Conservation (phyloP, 2,329 filamentous ascomycete genomes). For the Clathrospora elynae region DNA sequence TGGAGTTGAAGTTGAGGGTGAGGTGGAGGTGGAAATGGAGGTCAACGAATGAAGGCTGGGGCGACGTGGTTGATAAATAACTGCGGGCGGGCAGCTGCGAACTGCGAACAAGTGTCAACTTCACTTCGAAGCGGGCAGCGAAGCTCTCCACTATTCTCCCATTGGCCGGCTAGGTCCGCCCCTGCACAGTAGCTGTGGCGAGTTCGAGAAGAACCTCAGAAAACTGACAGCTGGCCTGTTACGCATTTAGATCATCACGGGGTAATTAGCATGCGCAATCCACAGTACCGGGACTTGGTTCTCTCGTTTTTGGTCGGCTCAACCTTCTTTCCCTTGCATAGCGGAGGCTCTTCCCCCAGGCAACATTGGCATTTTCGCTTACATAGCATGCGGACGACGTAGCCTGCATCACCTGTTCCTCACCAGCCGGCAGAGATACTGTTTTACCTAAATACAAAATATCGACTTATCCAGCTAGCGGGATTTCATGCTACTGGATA, state of each 20-base stretch:
- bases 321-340: too few species aligned
- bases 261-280: slow-evolving; percentile 1
- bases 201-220: slow-evolving; percentile 28
- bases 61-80: slow-evolving; percentile 33
- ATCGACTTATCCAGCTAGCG: too few species aligned
- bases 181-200: slow-evolving; percentile 21
- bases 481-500: too few species aligned
- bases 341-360: too few species aligned
- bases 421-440: too few species aligned
- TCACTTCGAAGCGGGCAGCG: slow-evolving; percentile 19
- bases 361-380: too few species aligned
- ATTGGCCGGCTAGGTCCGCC: slow-evolving; percentile 14
- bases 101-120: slow-evolving; percentile 27
- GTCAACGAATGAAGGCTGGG: slow-evolving; percentile 23
- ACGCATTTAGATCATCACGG: slow-evolving; percentile 1
- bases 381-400: background rate
- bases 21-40: slow-evolving; percentile 17
- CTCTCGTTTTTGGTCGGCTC: background rate
- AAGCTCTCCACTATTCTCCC: slow-evolving; percentile 18
- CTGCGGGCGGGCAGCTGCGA: slow-evolving; percentile 28
- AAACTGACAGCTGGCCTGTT: slow-evolving; percentile 32
- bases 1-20: slow-evolving; percentile 24
- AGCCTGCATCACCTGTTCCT: too few species aligned
- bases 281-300: too few species aligned
- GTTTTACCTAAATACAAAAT: too few species aligned